Conservation (phyloP, 2,329 filamentous ascomycete species). For the Thermothelomyces thermophilus region DNA sequence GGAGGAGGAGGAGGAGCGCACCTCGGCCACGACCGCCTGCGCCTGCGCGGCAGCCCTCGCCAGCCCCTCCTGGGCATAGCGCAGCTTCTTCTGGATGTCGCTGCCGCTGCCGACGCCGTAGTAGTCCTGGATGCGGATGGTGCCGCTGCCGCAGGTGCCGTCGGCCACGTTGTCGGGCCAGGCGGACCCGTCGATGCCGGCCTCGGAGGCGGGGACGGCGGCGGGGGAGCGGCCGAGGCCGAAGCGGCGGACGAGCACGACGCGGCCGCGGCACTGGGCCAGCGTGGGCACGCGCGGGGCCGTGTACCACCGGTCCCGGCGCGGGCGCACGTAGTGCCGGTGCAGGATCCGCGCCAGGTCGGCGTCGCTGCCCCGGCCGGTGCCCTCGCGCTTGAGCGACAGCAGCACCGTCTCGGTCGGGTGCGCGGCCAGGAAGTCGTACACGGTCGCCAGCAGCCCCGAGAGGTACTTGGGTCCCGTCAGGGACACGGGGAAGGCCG, state of each 20-base stretch:
- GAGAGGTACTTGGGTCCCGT: slow-evolving; percentile 74
- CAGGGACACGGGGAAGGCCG: slow-evolving; percentile 80
- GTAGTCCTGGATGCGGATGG: slow-evolving; percentile 86
- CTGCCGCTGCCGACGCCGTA: slow-evolving; percentile 74
- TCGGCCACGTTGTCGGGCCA: slow-evolving; percentile 91
- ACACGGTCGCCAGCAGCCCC: slow-evolving; percentile 62
- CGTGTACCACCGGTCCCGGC: slow-evolving; percentile 64
- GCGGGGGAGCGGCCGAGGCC: slow-evolving; percentile 58
- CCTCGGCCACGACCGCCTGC: slow-evolving; percentile 37
- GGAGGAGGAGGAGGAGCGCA: too few species aligned
- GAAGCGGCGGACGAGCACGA: slow-evolving; percentile 80
- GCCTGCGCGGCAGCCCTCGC: slow-evolving; percentile 57
- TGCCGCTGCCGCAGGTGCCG: slow-evolving; percentile 60
- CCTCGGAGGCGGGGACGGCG: slow-evolving; percentile 42
- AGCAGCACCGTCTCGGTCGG: slow-evolving; percentile 78
- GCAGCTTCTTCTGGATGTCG: slow-evolving; percentile 76
- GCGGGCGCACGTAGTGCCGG: slow-evolving; percentile 59
- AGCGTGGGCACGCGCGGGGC: slow-evolving; percentile 69
- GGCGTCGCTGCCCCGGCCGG: slow-evolving; percentile 70
- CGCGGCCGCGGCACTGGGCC: slow-evolving; percentile 71
- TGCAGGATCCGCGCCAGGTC: slow-evolving; percentile 67
- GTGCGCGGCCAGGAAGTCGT: slow-evolving; percentile 69
- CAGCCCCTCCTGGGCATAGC: slow-evolving; percentile 66
- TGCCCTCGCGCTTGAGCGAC: slow-evolving; percentile 85
- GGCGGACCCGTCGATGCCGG: slow-evolving; percentile 53